phyloP scores from a whole-genome alignment of 2,329 filamentous ascomycete genomes.

The Cladophialophora carrionii region DNA sequence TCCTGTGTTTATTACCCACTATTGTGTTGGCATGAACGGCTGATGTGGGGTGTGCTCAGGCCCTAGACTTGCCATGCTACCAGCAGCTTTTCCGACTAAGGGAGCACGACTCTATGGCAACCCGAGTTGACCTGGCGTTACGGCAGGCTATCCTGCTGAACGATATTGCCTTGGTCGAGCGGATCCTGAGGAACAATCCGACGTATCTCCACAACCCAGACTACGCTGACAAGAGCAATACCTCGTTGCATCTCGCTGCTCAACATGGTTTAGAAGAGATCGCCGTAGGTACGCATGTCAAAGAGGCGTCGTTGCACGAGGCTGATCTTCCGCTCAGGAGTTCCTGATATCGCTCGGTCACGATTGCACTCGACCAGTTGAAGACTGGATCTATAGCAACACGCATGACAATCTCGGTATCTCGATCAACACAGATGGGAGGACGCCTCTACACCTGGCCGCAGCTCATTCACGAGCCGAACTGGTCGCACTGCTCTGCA shows the following conservation, averaged over 20 bases:
- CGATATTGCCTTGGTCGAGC: constrained; percentile 71
- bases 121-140: constrained; percentile 30
- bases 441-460: constrained; percentile 82
- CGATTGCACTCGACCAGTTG: constrained; percentile 55
- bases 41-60: neutral
- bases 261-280: constrained; percentile 71
- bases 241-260: constrained; percentile 79
- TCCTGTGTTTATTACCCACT: neutral
- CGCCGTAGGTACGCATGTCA: constrained; percentile 49
- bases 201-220: constrained; percentile 77
- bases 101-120: constrained; percentile 15
- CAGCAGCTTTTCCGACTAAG: neutral
- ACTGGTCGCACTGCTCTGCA: constrained; percentile 71
- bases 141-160: constrained; percentile 77
- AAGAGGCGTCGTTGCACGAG: neutral
- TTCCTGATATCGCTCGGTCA: constrained; percentile 74
- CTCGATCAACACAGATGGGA: constrained; percentile 75
- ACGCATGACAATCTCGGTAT: constrained; percentile 53
- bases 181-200: constrained; percentile 75
- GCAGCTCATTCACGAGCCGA: constrained; percentile 70
- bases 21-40: neutral
- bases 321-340: constrained; percentile 46
- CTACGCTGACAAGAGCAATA: constrained; percentile 74
- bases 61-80: constrained; percentile 7
- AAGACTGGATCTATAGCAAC: constrained; percentile 40